These are phyloP conservation scores for Glaciozyma antarctica DNA, from an alignment of 768 basidiomycete species.

Conservation along the genomic window DNA sequence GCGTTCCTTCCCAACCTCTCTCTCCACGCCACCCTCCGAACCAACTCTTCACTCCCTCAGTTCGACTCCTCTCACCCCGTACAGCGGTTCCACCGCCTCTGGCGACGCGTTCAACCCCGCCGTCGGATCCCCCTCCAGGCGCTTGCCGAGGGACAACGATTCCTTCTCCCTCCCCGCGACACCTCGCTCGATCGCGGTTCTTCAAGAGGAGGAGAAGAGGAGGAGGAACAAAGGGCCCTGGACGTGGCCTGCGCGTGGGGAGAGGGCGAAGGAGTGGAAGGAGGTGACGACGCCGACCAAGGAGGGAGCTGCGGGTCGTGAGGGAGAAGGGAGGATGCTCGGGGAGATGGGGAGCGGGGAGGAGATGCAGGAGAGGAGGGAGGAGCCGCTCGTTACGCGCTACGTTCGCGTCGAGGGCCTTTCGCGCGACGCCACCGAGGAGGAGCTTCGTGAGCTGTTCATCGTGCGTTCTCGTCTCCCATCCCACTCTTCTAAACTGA, in stretches of 20 bases:
- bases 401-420: slow-evolving; percentile 20
- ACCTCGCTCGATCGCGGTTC: too few relatives aligned
- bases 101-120: too few relatives aligned
- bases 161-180: too few relatives aligned
- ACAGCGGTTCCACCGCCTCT: too few relatives aligned
- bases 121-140: too few relatives aligned
- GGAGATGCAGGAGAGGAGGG: not conserved
- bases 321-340: not conserved
- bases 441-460: not conserved
- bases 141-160: too few relatives aligned
- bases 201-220: not conserved
- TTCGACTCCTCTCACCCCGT: too few relatives aligned
- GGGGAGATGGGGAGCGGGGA: not conserved
- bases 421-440: not conserved
- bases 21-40: too few relatives aligned
- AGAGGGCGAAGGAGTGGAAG: not conserved
- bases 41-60: too few relatives aligned
- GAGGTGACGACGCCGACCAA: not conserved
- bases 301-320: not conserved
- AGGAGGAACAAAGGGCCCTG: not conserved
- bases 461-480: not conserved
- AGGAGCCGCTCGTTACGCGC: slow-evolving; percentile 6
- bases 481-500: not conserved
- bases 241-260: not conserved
- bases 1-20: too few relatives aligned